phyloP scores from a whole-genome alignment of 2,329 filamentous ascomycete genomes.

The Dactylellina haptotyla region DNA sequence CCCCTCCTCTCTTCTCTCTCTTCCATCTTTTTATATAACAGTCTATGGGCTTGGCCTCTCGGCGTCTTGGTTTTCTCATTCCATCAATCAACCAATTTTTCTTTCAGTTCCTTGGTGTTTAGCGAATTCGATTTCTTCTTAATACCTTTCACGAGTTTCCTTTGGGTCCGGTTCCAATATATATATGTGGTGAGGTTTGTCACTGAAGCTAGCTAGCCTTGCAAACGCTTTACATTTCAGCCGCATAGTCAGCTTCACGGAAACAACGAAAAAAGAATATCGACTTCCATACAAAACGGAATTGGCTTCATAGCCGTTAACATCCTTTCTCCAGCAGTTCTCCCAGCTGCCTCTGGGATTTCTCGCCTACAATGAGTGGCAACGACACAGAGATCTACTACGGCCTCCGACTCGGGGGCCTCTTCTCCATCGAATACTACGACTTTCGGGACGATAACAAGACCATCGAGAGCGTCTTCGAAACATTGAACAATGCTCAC shows the following conservation, averaged over 20 bases:
- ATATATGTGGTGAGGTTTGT: background rate
- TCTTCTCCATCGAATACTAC: constrained; percentile 41
- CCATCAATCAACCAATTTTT: constrained; percentile 4
- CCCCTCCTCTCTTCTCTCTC: constrained; percentile 10
- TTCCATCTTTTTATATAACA: constrained; percentile 12
- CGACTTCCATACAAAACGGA: background rate
- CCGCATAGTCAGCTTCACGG: constrained; percentile 36
- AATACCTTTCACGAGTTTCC: constrained; percentile 36
- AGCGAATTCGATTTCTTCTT: constrained; percentile 3
- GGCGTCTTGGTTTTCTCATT: constrained; percentile 22
- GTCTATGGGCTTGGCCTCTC: constrained; percentile 43
- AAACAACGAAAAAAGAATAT: too few relatives aligned
- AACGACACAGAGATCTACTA: constrained; percentile 53
- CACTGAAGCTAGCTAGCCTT: background rate
- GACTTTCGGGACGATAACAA: constrained; percentile 42
- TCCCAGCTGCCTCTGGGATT: constrained; percentile 35
- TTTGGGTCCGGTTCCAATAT: constrained; percentile 3
- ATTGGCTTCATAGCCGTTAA: background rate
- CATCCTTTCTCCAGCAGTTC: background rate
- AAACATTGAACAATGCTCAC: constrained; percentile 49
- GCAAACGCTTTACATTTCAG: constrained; percentile 31
- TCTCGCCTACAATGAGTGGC: constrained; percentile 7
- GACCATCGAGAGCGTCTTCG: constrained; percentile 51
- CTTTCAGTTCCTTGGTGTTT: constrained; percentile 1
- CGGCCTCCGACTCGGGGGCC: constrained; percentile 46